phyloP scores from a whole-genome alignment of 73 alveolate species.

The Vitrella brassicaformis region DNA sequence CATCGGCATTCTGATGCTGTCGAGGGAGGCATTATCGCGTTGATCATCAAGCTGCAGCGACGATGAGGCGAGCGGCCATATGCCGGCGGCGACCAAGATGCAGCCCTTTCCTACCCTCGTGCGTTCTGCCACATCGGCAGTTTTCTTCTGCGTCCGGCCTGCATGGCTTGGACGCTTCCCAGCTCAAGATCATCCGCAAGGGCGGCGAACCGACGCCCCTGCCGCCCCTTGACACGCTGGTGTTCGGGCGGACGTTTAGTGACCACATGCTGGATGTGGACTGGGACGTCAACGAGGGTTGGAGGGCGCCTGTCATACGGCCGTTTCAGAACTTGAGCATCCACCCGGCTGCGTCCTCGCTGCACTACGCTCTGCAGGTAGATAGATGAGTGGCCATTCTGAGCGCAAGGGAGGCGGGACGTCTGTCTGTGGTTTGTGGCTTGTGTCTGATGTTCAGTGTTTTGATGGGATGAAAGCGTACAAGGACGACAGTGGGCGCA shows the following conservation, averaged over 20 bases:
- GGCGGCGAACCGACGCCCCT: not conserved
- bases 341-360: conserved; percentile 50
- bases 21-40: too few species aligned
- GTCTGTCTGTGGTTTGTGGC: too few species aligned
- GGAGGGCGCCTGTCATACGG: conserved; percentile 46
- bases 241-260: conserved; percentile 38
- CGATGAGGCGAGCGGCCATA: too few species aligned
- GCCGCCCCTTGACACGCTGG: not conserved
- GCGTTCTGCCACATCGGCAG: not conserved
- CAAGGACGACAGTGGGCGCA: conserved; percentile 12
- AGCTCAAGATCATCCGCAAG: not conserved
- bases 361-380: conserved; percentile 53
- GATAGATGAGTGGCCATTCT: too few species aligned
- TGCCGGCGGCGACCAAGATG: too few species aligned
- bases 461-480: conserved; percentile 62
- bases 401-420: too few species aligned
- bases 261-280: conserved; percentile 56
- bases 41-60: too few species aligned
- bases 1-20: too few species aligned
- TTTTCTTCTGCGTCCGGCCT: not conserved
- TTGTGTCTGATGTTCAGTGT: too few species aligned
- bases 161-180: not conserved
- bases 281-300: conserved; percentile 47
- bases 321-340: conserved; percentile 40
- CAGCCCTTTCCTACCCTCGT: too few species aligned